Conservation (phyloP, 768 basidiomycete genomes). For the Tephrocybe sp. region DNA sequence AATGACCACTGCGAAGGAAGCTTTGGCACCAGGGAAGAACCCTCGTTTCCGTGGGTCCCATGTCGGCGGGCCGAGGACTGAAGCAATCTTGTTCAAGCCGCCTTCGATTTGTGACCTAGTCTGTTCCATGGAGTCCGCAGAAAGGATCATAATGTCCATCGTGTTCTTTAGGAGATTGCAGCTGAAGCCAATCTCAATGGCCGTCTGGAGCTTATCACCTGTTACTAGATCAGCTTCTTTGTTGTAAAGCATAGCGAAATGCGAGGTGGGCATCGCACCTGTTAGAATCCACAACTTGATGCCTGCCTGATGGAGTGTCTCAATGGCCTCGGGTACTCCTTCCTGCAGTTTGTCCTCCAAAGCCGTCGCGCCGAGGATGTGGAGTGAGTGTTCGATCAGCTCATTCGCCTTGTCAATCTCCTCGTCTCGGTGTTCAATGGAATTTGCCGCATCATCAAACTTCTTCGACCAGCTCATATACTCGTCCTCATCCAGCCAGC, state of each 20-base stretch:
- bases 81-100: slow-evolving; percentile 92
- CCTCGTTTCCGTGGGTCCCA: slow-evolving; percentile 62
- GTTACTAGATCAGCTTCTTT: neutral
- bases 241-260: neutral
- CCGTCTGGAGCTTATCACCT: slow-evolving; percentile 98
- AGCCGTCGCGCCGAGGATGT: slow-evolving; percentile 93
- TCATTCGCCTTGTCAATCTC: slow-evolving; percentile 89
- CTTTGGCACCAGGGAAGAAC: slow-evolving; percentile 62
- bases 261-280: slow-evolving; percentile 50
- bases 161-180: slow-evolving; percentile 92
- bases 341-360: slow-evolving; percentile 97
- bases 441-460: slow-evolving; percentile 81
- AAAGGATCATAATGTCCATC: slow-evolving; percentile 98
- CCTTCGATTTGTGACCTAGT: slow-evolving; percentile 88
- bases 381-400: slow-evolving; percentile 75
- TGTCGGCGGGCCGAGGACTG: slow-evolving; percentile 74
- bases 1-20: slow-evolving; percentile 91
- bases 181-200: slow-evolving; percentile 96
- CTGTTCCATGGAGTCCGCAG: slow-evolving; percentile 73
- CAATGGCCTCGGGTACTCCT: slow-evolving; percentile 96
- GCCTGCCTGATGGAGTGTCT: slow-evolving; percentile 85
- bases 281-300: slow-evolving; percentile 99
- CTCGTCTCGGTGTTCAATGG: slow-evolving; percentile 82
- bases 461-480: slow-evolving; percentile 76
- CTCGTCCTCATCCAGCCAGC: slow-evolving; percentile 79